Conservation (phyloP, 768 basidiomycete species). For the Sporobolomyces pararoseus region DNA sequence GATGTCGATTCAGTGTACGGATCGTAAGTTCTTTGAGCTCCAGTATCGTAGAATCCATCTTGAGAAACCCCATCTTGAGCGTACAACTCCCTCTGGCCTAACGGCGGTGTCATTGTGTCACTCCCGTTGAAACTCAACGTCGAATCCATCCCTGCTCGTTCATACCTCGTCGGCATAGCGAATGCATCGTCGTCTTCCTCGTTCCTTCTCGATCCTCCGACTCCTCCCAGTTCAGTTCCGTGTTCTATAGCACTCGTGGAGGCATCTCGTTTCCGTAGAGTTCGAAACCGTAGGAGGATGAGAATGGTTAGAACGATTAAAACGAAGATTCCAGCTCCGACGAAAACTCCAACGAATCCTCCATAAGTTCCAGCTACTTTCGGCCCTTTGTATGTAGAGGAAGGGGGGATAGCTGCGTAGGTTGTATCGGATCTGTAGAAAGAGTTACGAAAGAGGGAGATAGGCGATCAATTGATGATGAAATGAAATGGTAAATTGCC, state of each 20-base stretch:
- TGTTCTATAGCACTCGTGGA: not conserved
- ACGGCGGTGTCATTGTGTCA: not conserved
- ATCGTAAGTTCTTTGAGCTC: not conserved
- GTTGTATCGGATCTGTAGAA: conserved; percentile 15
- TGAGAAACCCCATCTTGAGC: conserved; percentile 14
- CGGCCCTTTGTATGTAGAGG: conserved; percentile 34
- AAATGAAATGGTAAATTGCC: too few relatives aligned
- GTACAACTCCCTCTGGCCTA: conserved; percentile 12
- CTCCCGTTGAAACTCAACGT: conserved; percentile 5
- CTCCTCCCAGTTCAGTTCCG: not conserved
- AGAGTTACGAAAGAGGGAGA: not conserved
- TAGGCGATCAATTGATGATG: not conserved
- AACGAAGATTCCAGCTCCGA: conserved; percentile 22
- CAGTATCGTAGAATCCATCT: conserved; percentile 8
- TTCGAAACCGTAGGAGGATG: conserved; percentile 15
- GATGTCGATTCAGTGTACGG: conserved; percentile 2
- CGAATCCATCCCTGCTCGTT: conserved; percentile 6
- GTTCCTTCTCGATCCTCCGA: not conserved
- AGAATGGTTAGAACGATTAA: conserved; percentile 22
- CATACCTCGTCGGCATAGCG: conserved; percentile 28
- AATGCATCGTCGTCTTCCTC: conserved; percentile 30
- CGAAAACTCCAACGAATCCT: conserved; percentile 39
- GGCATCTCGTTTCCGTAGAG: not conserved
- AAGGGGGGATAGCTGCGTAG: conserved; percentile 31
- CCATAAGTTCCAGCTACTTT: conserved; percentile 35